Evolutionary conservation across 2,329 filamentous ascomycete genomes (phyloP).

Genomic region (Aspergillus brasiliensis): DNA sequence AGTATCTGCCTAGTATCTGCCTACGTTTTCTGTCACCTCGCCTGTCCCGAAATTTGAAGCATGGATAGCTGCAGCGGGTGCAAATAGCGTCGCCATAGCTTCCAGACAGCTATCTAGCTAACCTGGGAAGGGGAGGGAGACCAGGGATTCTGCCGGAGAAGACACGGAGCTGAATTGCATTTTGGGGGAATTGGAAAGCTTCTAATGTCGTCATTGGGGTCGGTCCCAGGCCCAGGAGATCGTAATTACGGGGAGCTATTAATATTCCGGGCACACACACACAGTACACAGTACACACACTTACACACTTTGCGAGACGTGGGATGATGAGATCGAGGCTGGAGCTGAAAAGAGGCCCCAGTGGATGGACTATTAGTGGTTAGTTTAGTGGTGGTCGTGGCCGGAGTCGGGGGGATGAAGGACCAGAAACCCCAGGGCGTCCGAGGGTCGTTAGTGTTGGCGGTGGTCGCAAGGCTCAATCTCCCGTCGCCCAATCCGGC

Average conservation of each 20-base stretch:
- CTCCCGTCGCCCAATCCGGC: constrained; percentile 21
- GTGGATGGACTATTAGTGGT: background rate
- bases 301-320: background rate
- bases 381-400: background rate
- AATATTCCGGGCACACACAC: constrained; percentile 1
- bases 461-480: constrained; percentile 22
- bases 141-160: background rate
- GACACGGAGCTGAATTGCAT: background rate
- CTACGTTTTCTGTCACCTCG: constrained; percentile 9
- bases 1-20: no score
- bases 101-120: background rate
- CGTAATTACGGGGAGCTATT: constrained; percentile 4
- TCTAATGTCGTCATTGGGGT: constrained; percentile 2
- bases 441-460: constrained; percentile 11
- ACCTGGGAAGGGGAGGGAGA: background rate
- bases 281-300: no score
- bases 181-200: background rate
- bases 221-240: background rate
- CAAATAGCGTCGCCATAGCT: background rate
- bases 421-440: constrained; percentile 8
- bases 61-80: constrained; percentile 7
- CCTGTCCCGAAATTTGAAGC: background rate
- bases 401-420: constrained; percentile 3
- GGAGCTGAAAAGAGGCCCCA: constrained; percentile 22
- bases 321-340: constrained; percentile 17